A percentile compares a stretch with the other conserved stretches of the same genome.
Conservation (phyloP, 495 filamentous ascomycete genomes). For the Staphylotrichum tortipilum region DNA sequence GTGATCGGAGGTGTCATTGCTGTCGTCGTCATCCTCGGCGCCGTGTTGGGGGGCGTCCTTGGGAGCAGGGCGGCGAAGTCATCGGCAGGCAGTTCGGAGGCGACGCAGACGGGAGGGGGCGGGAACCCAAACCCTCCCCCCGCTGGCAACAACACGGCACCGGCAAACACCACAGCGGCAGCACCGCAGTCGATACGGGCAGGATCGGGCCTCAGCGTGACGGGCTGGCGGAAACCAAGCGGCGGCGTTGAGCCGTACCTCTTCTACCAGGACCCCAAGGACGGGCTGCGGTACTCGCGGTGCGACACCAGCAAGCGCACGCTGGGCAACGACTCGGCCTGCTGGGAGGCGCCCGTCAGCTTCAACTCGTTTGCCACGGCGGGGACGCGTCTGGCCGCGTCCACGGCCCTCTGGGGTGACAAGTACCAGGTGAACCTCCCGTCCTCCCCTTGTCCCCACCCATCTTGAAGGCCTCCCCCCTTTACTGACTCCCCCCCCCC, state of each 20-base stretch:
- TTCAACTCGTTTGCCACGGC: background rate
- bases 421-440: background rate
- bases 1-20: background rate
- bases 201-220: conserved; percentile 11
- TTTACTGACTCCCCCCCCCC: background rate
- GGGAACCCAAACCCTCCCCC: background rate
- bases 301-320: conserved; percentile 3
- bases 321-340: background rate
- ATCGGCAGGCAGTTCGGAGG: background rate
- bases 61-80: conserved; percentile 5
- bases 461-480: too few species aligned
- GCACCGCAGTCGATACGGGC: background rate
- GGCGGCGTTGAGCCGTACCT: conserved; percentile 11
- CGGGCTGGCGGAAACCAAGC: conserved; percentile 8
- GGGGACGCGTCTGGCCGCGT: background rate
- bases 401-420: conserved; percentile 1
- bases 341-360: conserved; percentile 3
- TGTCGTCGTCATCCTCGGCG: conserved; percentile 4
- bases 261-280: conserved; percentile 10
- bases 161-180: background rate
- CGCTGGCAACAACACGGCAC: background rate
- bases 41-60: conserved; percentile 9
- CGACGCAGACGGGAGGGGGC: background rate
- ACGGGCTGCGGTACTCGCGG: conserved; percentile 1
- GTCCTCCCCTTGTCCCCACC: too few species aligned